Evolutionary conservation across 768 basidiomycete genomes (phyloP), one percentile per base, ranked within the genome.

Genomic region (Pleurotus ostreatus): DNA sequence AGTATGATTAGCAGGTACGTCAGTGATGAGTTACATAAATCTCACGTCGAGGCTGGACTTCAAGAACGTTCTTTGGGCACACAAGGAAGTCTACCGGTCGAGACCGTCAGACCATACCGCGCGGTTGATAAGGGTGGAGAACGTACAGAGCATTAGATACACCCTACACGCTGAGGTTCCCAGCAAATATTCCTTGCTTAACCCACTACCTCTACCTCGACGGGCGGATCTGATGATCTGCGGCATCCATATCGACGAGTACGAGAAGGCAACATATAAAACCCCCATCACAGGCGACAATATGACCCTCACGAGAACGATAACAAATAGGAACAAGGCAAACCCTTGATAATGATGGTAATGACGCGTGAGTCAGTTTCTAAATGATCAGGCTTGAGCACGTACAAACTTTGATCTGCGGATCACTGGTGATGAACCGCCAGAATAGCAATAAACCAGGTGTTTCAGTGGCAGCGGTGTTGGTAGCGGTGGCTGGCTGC

Each of bases 21-120:
- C 55, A 46, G 57, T 25, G 11, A 16, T 23, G 8, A 34, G 23
- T 2, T 30, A 25, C 46, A 55, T 7, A 44, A 15, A 1, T 75
- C 86, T 58, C 65, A 93, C 92, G 65, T 58, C 86, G 79, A 12
- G 88, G 82, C 59, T 89, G 80, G 13, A 92, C 77, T 57, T 95
- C 92, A 56, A 95, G 76, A 4, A 95, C 88, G 64, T 95, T 97
- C 65, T 84, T 84, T 0, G 92, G 89, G 65, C 90, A 95, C 1
- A 78, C 79, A 65, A 94, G 73, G 61, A 89, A 89, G 65, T 96
- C 94, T 96, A 60, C 2, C 8, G 49, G 54, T n/a, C 41, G 52
- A 9, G 1, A 0, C 3, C 4, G 8, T 34, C 30, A 34, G 30
- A 9, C 30, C 30, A 34, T 34, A 8, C 11, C 8, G 30, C 30